Evolutionary conservation across 345 rosid species (phyloP).

Genomic region (Excoecaria agallocha): DNA sequence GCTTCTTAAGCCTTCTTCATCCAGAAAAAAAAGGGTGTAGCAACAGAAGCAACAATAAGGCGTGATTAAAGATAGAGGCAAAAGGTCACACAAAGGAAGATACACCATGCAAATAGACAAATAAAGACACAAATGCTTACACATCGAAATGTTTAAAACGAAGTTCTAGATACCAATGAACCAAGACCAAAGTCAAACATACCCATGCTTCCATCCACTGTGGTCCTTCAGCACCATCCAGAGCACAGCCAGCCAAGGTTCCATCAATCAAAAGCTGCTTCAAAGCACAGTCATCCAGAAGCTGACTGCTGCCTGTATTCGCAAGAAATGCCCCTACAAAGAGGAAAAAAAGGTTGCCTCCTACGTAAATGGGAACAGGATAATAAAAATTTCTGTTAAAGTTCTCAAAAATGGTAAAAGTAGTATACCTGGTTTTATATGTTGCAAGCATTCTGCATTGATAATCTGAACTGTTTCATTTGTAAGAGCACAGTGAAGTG

Average conservation of each 20-base stretch:
- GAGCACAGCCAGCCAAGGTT: conserved; percentile 90
- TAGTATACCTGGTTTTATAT: conserved; percentile 79
- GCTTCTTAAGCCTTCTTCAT: background rate
- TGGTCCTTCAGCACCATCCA: conserved; percentile 99
- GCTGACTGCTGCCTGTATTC: conserved; percentile 93
- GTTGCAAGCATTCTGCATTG: conserved; percentile 93
- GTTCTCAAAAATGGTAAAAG: conserved; percentile 1
- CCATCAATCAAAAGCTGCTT: conserved; percentile 96
- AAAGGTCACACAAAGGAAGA: background rate
- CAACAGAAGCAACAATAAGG: background rate
- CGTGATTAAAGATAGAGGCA: background rate
- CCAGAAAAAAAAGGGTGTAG: background rate
- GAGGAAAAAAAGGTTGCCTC: conserved; percentile 5
- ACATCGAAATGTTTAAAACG: background rate
- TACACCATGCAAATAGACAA: background rate
- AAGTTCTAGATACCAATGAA: conserved; percentile 7
- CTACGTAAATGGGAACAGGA: background rate
- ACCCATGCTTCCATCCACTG: conserved; percentile 99
- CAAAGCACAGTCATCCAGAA: conserved; percentile 88
- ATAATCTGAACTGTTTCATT: conserved; percentile 90
- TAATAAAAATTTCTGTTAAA: background rate
- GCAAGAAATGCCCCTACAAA: conserved; percentile 90
- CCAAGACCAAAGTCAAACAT: conserved; percentile 30
- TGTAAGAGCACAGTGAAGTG: conserved; percentile 86
- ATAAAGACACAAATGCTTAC: background rate